Evolutionary conservation across 1,139 yeast species (phyloP), one percentile per base, ranked within the genome.

Genomic region (Taphrina confusa): DNA sequence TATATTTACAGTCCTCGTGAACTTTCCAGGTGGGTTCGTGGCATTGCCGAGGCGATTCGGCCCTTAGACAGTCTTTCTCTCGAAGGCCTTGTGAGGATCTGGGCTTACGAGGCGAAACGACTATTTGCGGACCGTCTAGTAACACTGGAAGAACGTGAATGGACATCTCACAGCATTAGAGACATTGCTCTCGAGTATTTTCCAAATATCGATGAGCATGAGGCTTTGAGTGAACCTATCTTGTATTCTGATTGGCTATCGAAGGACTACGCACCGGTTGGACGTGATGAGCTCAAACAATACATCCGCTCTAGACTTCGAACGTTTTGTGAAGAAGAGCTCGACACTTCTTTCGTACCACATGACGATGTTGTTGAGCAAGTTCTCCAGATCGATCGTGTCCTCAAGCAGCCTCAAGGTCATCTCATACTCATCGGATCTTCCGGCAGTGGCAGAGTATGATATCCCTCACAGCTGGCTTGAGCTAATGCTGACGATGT

Each of bases 1-100:
- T 88, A 89, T 68, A 75, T 87, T 0, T 87, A 85, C 69, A 85
- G 95, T 25, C 97, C 98, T 0, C 82, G 97, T 70, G 98, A 92
- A 69, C 76, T 92, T 25, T 89, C 97, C 0, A 75, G 97, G 62
- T 89, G 96, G 95, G 76, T 83, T 1, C 78, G 87, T 63, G 96
- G 96, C n/a, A 72, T 92, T 1, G 77, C 81, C 57, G 81, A 80
- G 54, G 85, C 85, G 0, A 68, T 86, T 11, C 73, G 74, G 60
- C 71, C 77, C 0, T 65, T 74, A 1, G 75, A 75, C 2, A 70
- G 73, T 31, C 64, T 75, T 1, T 68, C 74, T 0, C 67, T 82
- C 14, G 74, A 74, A 33, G 77, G 77, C 0, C 71, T 89, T 23
- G 71, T 87, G 0, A 74, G 91, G 37, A 67, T 88, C 1, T 87